Base-by-base conservation (phyloP, 495 filamentous ascomycete species). In the Physcia stellaris region DNA sequence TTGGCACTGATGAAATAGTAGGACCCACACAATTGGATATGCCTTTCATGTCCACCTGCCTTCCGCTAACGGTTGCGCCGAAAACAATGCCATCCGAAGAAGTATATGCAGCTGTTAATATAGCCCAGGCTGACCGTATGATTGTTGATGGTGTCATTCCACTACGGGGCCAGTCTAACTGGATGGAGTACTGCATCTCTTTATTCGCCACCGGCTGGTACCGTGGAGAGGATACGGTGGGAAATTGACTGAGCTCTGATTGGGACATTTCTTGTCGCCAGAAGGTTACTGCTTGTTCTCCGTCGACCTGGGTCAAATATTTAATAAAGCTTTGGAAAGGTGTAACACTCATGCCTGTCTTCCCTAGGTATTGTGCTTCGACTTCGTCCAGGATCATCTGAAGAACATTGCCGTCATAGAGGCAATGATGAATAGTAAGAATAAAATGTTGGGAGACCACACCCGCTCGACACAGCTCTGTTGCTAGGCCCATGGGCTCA, bases 361-460 rank as follows among this genome's bases (percentile, higher is more conserved):
- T n/a, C n/a, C n/a, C n/a, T n/a, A n/a, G n/a, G n/a, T n/a, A n/a
- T n/a, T n/a, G n/a, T n/a, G n/a, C n/a, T n/a, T n/a, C n/a, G n/a
- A n/a, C n/a, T n/a, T n/a, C n/a, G n/a, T n/a, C n/a, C n/a, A n/a
- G n/a, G n/a, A n/a, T n/a, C n/a, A n/a, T n/a, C n/a, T n/a, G n/a
- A 28, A 78, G 54, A 35, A 67, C 69, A 42, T 73, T 61, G 7
- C 64, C 68, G 42, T 80, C 76, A 17, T 42, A 42, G n/a, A 85
- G 52, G 1, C 74, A 71, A 42, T 86, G 80, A 38, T 84, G 79
- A 30, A 77, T 66, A 2, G 70, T 74, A 57, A 75, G 68, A 1
- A 78, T 65, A 29, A 83, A 73, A 43, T 70, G 59, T 2, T 45
- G 44, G 22, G 26, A 7, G 13, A 47, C 47, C 15, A 78, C 58